Conservation (phyloP, 257 asterid genomes). For the Eucommia ulmoides region DNA sequence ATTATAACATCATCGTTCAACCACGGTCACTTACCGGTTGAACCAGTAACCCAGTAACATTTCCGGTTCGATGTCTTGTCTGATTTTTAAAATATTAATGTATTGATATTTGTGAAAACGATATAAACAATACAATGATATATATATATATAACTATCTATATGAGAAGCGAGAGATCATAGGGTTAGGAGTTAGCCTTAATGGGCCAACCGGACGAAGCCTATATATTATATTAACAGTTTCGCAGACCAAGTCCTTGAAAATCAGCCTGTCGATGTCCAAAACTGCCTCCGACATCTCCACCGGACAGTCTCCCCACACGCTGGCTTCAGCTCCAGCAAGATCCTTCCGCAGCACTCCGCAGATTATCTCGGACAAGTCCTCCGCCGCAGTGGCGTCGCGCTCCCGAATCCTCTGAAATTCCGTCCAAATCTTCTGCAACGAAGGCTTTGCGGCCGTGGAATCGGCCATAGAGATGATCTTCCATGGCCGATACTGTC, state of each 20-base stretch:
- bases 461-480: slow-evolving; percentile 19
- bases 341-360: slow-evolving; percentile 66
- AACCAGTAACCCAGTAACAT: too few species aligned
- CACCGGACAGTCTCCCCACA: slow-evolving; percentile 68
- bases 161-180: slow-evolving; percentile 38
- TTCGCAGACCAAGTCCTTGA: slow-evolving; percentile 70
- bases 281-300: slow-evolving; percentile 62
- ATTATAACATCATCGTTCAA: too few species aligned
- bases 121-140: too few species aligned
- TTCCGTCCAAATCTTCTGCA: slow-evolving; percentile 46
- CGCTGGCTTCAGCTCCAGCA: slow-evolving; percentile 35
- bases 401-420: slow-evolving; percentile 43
- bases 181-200: too few species aligned
- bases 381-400: slow-evolving; percentile 20
- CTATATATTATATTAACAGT: too few species aligned
- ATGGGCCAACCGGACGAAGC: too few species aligned
- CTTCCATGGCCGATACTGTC: slow-evolving; percentile 75
- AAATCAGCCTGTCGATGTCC: slow-evolving; percentile 77
- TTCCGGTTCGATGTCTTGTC: too few species aligned
- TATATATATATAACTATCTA: too few species aligned
- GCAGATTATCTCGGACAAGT: slow-evolving; percentile 47
- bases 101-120: too few species aligned
- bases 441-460: slow-evolving; percentile 15
- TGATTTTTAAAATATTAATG: too few species aligned
- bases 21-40: too few species aligned